These are phyloP conservation scores for Penicillium roqueforti DNA, from an alignment of 495 filamentous ascomycete species.

Conservation along the genomic window DNA sequence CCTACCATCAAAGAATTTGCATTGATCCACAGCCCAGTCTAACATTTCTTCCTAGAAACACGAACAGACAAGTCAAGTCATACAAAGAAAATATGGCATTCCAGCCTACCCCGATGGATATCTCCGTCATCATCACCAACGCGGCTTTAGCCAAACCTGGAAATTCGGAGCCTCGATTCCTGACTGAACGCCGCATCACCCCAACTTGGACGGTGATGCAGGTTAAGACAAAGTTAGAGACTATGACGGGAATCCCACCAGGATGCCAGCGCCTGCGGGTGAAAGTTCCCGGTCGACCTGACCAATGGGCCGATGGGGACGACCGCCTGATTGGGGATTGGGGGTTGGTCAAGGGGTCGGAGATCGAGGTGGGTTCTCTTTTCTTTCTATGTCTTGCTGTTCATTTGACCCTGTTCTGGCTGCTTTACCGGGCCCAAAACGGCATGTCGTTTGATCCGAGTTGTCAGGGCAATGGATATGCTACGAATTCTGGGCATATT, in stretches of 20 bases:
- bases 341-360: constrained; percentile 38
- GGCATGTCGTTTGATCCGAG: not conserved
- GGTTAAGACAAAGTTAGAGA: constrained; percentile 85
- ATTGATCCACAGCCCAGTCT: not conserved
- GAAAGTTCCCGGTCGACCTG: constrained; percentile 34
- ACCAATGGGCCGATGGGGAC: constrained; percentile 40
- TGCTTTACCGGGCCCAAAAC: not conserved
- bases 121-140: constrained; percentile 80
- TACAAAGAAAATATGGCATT: constrained; percentile 33
- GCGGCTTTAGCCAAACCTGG: constrained; percentile 62
- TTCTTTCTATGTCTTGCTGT: constrained; percentile 7
- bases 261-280: constrained; percentile 63
- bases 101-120: constrained; percentile 64
- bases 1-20: not conserved
- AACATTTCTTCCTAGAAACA: not conserved
- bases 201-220: constrained; percentile 88
- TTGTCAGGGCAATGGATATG: not conserved
- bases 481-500: not conserved
- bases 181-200: constrained; percentile 81
- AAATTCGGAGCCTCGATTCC: constrained; percentile 68
- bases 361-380: constrained; percentile 39
- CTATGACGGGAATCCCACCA: constrained; percentile 88
- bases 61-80: not conserved
- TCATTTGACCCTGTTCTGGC: not conserved
- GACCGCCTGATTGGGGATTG: constrained; percentile 35